Evolutionary conservation across 306 rosid species (phyloP).

Genomic region (Oemleria cerasiformis): DNA sequence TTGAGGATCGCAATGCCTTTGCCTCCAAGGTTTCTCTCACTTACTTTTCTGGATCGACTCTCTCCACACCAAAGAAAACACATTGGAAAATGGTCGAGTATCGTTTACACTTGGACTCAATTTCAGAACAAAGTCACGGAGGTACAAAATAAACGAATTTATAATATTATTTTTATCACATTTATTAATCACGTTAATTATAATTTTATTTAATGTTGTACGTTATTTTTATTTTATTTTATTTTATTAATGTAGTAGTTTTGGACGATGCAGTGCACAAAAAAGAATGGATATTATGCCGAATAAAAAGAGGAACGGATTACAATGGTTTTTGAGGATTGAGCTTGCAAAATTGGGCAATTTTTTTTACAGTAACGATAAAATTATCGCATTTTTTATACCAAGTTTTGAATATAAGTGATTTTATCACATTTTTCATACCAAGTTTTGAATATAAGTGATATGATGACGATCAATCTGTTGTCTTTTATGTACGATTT

Average conservation of each 20-base stretch:
- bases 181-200: no score
- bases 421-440: no score
- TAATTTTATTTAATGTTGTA: no score
- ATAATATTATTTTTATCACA: background rate
- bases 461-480: no score
- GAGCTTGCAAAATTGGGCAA: background rate
- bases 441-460: no score
- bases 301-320: conserved; percentile 6
- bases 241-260: background rate
- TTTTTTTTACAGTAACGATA: background rate
- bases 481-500: no score
- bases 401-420: no score
- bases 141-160: background rate
- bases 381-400: no score
- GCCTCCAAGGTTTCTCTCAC: conserved; percentile 15
- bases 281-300: conserved; percentile 3
- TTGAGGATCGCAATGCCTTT: background rate
- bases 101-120: background rate
- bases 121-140: background rate
- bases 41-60: conserved; percentile 5
- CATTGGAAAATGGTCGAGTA: conserved; percentile 23
- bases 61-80: background rate
- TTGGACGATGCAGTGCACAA: background rate
- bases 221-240: no score
- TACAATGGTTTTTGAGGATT: conserved; percentile 12